Evolutionary conservation across 768 basidiomycete species (phyloP).

Genomic region (Pleurotus salmoneostramineus): DNA sequence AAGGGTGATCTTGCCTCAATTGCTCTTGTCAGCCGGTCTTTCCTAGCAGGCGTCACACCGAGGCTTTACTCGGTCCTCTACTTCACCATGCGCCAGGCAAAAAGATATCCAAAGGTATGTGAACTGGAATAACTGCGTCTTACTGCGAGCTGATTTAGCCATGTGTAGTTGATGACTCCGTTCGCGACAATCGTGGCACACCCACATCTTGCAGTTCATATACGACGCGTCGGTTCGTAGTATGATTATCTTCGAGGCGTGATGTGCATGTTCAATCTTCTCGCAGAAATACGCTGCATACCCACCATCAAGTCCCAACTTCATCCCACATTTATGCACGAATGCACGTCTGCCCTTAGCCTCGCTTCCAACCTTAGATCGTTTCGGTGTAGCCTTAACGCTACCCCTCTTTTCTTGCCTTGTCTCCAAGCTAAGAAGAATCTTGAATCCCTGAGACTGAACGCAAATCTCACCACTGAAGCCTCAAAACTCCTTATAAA

Average conservation of each 20-base stretch:
- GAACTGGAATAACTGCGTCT: neutral
- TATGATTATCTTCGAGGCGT: neutral
- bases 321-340: conserved; percentile 46
- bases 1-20: conserved; percentile 55
- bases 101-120: conserved; percentile 50
- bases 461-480: conserved; percentile 46
- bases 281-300: conserved; percentile 45
- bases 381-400: conserved; percentile 51
- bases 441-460: conserved; percentile 44
- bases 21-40: conserved; percentile 63
- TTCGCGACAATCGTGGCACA: conserved; percentile 56
- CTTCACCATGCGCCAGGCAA: conserved; percentile 53
- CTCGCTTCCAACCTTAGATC: conserved; percentile 48
- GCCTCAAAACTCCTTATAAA: conserved; percentile 42
- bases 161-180: conserved; percentile 44
- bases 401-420: conserved; percentile 47
- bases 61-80: conserved; percentile 55
- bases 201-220: conserved; percentile 51
- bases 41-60: conserved; percentile 61
- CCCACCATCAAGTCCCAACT: conserved; percentile 34
- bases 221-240: conserved; percentile 50
- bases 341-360: conserved; percentile 44
- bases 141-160: neutral
- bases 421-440: conserved; percentile 38
- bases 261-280: neutral